Conservation (phyloP, 73 alveolate species). For the Paramecium sonneborni region DNA sequence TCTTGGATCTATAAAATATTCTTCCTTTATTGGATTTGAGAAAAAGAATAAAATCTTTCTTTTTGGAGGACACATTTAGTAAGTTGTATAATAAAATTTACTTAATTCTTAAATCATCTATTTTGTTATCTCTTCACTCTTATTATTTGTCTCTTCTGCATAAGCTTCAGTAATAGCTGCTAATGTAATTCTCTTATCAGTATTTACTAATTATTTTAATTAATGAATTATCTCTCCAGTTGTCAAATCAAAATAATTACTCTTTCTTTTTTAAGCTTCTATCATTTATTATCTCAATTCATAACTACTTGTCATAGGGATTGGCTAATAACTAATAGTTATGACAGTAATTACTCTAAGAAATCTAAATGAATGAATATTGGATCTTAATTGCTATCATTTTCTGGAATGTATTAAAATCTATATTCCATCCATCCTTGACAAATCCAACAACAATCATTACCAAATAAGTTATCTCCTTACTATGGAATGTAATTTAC, state of each 20-base stretch:
- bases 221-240: constrained; percentile 25
- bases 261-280: background rate
- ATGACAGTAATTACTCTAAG: background rate
- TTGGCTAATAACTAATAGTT: background rate
- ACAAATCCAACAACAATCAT: constrained; percentile 56
- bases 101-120: background rate
- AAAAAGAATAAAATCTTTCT: constrained; percentile 16
- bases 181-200: background rate
- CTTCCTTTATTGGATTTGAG: constrained; percentile 49
- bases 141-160: background rate
- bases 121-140: background rate
- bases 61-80: constrained; percentile 61
- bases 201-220: background rate
- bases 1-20: constrained; percentile 20
- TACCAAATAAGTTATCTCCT: constrained; percentile 2
- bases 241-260: background rate
- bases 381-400: background rate
- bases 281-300: background rate
- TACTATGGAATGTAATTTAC: background rate
- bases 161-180: constrained; percentile 16
- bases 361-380: background rate
- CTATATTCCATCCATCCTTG: constrained; percentile 53
- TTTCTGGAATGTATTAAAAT: background rate
- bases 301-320: constrained; percentile 5
- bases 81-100: constrained; percentile 4